phyloP scores from a whole-genome alignment of 345 rosid genomes.

The Nasturtium officinale region DNA sequence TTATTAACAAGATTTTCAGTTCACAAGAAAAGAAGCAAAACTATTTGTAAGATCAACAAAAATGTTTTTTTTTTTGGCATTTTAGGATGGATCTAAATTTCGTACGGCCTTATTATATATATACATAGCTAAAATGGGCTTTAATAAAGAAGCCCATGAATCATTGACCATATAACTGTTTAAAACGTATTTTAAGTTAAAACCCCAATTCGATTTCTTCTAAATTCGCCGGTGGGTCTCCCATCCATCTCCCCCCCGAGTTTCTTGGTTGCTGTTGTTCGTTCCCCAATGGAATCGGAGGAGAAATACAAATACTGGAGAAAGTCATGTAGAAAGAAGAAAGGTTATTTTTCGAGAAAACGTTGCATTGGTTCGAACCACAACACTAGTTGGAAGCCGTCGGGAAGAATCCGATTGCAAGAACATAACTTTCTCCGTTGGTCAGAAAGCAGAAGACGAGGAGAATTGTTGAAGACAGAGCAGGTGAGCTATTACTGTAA shows the following conservation, averaged over 20 bases:
- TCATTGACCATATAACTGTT: not conserved
- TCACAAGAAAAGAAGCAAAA: not conserved
- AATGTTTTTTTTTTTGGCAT: not conserved
- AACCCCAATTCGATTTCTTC: not conserved
- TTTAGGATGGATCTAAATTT: not conserved
- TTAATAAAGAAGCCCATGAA: not conserved
- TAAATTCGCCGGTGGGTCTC: not conserved
- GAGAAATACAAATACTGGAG: slow-evolving; percentile 1
- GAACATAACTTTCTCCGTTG: not conserved
- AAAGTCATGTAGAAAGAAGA: slow-evolving; percentile 5
- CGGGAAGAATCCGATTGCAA: not conserved
- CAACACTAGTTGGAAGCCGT: not conserved
- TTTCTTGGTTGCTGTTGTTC: not conserved
- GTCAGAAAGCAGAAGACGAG: slow-evolving; percentile 18
- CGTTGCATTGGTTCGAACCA: slow-evolving; percentile 6
- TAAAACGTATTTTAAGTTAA: too few relatives aligned
- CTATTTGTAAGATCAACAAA: not conserved
- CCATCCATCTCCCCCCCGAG: not conserved
- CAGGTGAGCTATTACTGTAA: slow-evolving; percentile 24
- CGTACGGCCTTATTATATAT: not conserved
- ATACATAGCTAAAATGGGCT: not conserved
- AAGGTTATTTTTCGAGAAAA: not conserved
- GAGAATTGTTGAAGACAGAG: slow-evolving; percentile 11
- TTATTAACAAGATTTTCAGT: not conserved
- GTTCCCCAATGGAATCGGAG: slow-evolving; percentile 26